phyloP scores from a whole-genome alignment of 371 early-diverging fungal species.

The Saksenaea oblongispora region DNA sequence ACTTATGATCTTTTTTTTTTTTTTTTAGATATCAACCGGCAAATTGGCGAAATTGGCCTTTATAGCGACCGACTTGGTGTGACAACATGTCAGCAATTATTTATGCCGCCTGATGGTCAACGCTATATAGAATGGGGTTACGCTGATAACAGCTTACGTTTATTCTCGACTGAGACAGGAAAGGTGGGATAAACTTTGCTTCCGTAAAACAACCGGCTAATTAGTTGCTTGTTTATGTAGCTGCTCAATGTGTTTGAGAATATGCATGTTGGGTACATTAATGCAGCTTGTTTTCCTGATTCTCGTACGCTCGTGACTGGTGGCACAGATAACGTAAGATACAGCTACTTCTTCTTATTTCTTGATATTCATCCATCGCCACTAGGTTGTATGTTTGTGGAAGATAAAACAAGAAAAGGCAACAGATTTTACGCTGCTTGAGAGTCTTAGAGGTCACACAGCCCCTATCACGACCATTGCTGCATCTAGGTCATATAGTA shows the following conservation, averaged over 20 bases:
- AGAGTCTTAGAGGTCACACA: slow-evolving; percentile 70
- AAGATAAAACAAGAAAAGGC: slow-evolving; percentile 44
- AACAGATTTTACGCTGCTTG: slow-evolving; percentile 51
- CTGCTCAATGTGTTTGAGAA: slow-evolving; percentile 68
- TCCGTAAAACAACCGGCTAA: neutral
- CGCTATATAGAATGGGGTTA: slow-evolving; percentile 79
- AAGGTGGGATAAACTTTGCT: slow-evolving; percentile 39
- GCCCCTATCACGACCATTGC: slow-evolving; percentile 58
- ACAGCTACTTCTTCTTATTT: neutral
- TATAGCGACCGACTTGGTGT: slow-evolving; percentile 52
- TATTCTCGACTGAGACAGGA: slow-evolving; percentile 61
- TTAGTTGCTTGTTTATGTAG: slow-evolving; percentile 15
- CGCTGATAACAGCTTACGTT: slow-evolving; percentile 66
- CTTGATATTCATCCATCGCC: neutral
- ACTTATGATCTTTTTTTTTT: too few species aligned
- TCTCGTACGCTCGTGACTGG: slow-evolving; percentile 72
- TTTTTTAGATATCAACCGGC: slow-evolving; percentile 53
- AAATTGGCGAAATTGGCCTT: slow-evolving; percentile 54
- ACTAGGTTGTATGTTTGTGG: slow-evolving; percentile 72
- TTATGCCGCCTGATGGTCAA: slow-evolving; percentile 58
- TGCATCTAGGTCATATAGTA: slow-evolving; percentile 66
- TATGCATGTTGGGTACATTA: slow-evolving; percentile 71
- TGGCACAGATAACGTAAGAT: slow-evolving; percentile 66
- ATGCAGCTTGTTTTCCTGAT: slow-evolving; percentile 66
- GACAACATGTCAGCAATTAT: slow-evolving; percentile 49